Conservation (phyloP, 805 yeast genomes). For the Soucietia sequanensis region DNA sequence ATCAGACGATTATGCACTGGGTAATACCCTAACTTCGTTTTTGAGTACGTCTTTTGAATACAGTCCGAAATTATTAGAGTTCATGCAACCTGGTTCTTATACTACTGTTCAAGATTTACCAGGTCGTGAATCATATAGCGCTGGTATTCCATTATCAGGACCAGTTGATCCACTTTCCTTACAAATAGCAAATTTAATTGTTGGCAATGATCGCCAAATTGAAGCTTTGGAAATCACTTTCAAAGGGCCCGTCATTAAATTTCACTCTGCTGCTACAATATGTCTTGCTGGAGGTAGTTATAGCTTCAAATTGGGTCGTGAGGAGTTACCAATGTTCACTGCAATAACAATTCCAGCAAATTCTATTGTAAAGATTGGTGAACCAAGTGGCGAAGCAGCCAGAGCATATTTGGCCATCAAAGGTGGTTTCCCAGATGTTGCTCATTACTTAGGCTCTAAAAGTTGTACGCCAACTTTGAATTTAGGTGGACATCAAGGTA, state of each 20-base stretch:
- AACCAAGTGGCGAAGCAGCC: conserved; percentile 10
- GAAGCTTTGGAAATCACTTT: conserved; percentile 23
- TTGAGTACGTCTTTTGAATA: conserved; percentile 13
- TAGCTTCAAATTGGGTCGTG: conserved; percentile 11
- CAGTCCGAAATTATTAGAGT: conserved; percentile 19
- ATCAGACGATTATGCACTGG: conserved; percentile 10
- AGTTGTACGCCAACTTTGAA: conserved; percentile 23
- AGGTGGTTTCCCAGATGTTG: conserved; percentile 29
- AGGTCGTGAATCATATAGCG: conserved; percentile 41
- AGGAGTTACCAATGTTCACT: conserved; percentile 18
- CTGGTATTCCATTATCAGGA: conserved; percentile 25
- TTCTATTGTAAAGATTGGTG: conserved; percentile 19
- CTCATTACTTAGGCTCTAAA: conserved; percentile 23
- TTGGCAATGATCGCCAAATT: conserved; percentile 15
- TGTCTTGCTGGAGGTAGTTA: conserved; percentile 22
- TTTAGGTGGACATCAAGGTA: conserved; percentile 29
- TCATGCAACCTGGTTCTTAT: conserved; percentile 50
- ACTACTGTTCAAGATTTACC: conserved; percentile 92
- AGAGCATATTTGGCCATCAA: conserved; percentile 23
- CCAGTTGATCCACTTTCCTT: conserved; percentile 23
- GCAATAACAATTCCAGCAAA: conserved; percentile 17
- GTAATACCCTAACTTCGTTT: conserved; percentile 18
- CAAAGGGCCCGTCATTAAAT: conserved; percentile 22
- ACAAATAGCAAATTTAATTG: conserved; percentile 21
- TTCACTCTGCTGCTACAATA: conserved; percentile 18